Percentiles rank a stretch among this genome's conserved stretches.
phyloP scores from a whole-genome alignment of 2,329 filamentous ascomycete genomes.

The Fusarium miscanthi region DNA sequence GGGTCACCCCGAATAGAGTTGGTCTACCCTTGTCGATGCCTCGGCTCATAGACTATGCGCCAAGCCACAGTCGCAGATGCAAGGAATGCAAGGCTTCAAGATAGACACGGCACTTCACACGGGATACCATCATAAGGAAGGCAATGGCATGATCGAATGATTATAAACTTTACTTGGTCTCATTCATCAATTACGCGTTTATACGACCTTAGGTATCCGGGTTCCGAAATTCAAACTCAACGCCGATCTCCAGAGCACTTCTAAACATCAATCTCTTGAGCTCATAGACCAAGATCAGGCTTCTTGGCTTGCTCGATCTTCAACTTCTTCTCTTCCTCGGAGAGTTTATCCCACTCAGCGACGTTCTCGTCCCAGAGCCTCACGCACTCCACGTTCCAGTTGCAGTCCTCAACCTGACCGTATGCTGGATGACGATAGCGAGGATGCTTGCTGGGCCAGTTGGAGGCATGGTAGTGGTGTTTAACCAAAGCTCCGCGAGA shows the following conservation, averaged over 20 bases:
- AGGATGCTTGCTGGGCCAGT: constrained; percentile 75
- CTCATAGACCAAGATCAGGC: constrained; percentile 6
- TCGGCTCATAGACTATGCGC: constrained; percentile 13
- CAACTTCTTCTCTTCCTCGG: constrained; percentile 68
- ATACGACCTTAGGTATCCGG: constrained; percentile 10
- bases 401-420: constrained; percentile 76
- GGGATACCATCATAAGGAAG: background rate
- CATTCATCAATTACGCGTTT: background rate
- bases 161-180: background rate
- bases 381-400: constrained; percentile 75
- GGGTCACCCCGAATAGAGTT: background rate
- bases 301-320: constrained; percentile 52
- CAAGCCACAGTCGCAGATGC: constrained; percentile 18
- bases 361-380: constrained; percentile 73
- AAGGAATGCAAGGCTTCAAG: background rate
- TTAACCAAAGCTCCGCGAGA: constrained; percentile 74
- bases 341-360: constrained; percentile 67
- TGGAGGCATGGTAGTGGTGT: constrained; percentile 80
- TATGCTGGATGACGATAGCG: constrained; percentile 75
- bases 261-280: constrained; percentile 4
- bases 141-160: background rate
- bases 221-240: constrained; percentile 16
- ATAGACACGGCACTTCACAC: background rate
- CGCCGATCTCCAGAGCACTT: constrained; percentile 9
- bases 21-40: constrained; percentile 8